Evolutionary conservation across 2,329 filamentous ascomycete species (phyloP).

Genomic region (Moelleriella libera): DNA sequence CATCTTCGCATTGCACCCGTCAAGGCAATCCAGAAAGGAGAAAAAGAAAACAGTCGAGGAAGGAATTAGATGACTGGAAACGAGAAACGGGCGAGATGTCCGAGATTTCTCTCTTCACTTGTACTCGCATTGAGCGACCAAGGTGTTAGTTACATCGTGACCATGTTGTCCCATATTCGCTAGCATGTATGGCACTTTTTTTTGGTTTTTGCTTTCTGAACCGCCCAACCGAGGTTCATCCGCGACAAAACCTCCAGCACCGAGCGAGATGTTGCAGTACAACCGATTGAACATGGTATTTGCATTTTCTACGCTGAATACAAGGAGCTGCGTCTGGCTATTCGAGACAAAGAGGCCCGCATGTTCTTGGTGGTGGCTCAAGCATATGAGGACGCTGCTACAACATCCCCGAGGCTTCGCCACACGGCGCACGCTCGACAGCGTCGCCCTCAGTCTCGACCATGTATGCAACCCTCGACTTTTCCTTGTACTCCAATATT

Average conservation of each 20-base stretch:
- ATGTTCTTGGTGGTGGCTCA: neutral
- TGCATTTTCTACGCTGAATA: too few species aligned
- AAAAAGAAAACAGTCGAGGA: neutral
- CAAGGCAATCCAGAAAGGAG: neutral
- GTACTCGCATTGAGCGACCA: too few species aligned
- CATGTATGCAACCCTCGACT: slow-evolving; percentile 27
- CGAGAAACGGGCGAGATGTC: too few species aligned
- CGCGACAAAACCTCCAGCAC: slow-evolving; percentile 1
- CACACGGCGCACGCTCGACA: slow-evolving; percentile 17
- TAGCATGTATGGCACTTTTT: too few species aligned
- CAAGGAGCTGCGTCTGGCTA: too few species aligned
- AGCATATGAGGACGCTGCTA: slow-evolving; percentile 9
- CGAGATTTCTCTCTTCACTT: too few species aligned
- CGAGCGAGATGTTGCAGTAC: too few species aligned
- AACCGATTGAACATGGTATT: too few species aligned
- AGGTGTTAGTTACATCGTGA: too few species aligned
- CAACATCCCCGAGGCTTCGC: slow-evolving; percentile 20
- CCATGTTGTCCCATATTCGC: too few species aligned
- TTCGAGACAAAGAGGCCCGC: neutral
- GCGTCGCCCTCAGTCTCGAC: slow-evolving; percentile 35
- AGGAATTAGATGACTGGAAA: neutral
- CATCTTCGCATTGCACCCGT: neutral
- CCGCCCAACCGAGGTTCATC: slow-evolving; percentile 7
- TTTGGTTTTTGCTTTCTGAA: too few species aligned
- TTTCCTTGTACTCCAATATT: too few species aligned